Evolutionary conservation across 1,139 yeast species (phyloP), one percentile per base, ranked within the genome.

Genomic region (Scheffersomyces stambukii): DNA sequence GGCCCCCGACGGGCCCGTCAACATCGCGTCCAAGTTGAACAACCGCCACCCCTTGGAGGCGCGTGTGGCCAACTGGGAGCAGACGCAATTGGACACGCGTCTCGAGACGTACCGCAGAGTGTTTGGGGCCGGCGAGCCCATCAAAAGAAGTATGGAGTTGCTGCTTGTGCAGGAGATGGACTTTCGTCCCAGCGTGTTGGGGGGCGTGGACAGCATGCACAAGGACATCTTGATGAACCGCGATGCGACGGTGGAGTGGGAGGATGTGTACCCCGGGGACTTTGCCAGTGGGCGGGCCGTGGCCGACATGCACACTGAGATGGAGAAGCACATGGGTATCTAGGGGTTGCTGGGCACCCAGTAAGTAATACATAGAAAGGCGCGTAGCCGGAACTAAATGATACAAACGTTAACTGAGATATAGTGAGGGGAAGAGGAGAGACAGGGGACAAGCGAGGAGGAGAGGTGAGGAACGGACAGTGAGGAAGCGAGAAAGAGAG

Each of bases 101-200:
- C 52, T 88, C 64, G 94, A 88, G 52, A 77, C 77, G 33, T 80
- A 83, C 57, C 75, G 95, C 50, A 75, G 94, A 41, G 62, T 85
- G 15, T 88, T 82, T 55, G 98, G 98, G 16, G 81, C 94, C 26
- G 96, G 94, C 8, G 97, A 85, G 49, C 95, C 97, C 6, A 78
- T 91, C 44, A 81, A 86, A 54, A 75, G 96, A 52, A 77, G 83
- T 16, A 84, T 91, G 84, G 97, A 93, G 44, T 61, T 85, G 48
- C 68, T 74, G 33, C 72, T 86, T 21, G 81, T 89, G n/a, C 76
- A 76, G 26, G 66, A 70, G 28, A 75, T 85, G n/a, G 86, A 81
- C 33, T 77, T 77, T 54, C 75, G 69, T 41, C 95, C 95, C n/a
- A 54, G 66, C 29, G 57, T 70, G 10, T 61, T 76, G 30, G 77